phyloP scores from a whole-genome alignment of 495 filamentous ascomycete genomes.

The Friedmanniomyces endolithicus region DNA sequence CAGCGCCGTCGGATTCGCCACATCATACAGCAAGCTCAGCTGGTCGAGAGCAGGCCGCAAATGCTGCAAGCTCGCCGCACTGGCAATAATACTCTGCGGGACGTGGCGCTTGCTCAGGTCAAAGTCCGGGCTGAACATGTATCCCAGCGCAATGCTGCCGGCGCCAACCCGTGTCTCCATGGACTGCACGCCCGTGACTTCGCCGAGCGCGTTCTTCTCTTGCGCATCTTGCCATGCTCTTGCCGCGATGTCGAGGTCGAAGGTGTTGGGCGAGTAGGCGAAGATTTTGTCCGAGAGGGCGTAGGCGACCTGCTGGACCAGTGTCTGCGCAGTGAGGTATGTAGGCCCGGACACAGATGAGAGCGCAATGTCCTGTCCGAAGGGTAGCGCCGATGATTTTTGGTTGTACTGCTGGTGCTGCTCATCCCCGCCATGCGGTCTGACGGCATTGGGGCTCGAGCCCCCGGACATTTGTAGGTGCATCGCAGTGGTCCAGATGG shows the following conservation, averaged over 20 bases:
- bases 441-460: slow-evolving; percentile 7
- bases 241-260: slow-evolving; percentile 72
- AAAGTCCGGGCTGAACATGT: slow-evolving; percentile 93
- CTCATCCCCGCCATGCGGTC: background rate
- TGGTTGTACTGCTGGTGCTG: background rate
- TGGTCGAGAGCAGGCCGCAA: slow-evolving; percentile 81
- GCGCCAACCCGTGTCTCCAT: slow-evolving; percentile 85
- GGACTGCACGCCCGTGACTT: slow-evolving; percentile 59
- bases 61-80: slow-evolving; percentile 64
- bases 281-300: slow-evolving; percentile 90
- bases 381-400: slow-evolving; percentile 47
- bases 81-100: slow-evolving; percentile 78
- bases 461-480: slow-evolving; percentile 15
- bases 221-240: slow-evolving; percentile 55
- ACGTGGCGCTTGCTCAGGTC: slow-evolving; percentile 81
- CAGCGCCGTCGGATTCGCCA: slow-evolving; percentile 82
- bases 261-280: slow-evolving; percentile 86
- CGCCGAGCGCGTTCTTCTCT: slow-evolving; percentile 69
- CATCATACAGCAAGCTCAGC: slow-evolving; percentile 72
- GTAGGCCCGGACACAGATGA: slow-evolving; percentile 71
- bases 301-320: slow-evolving; percentile 94
- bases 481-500: slow-evolving; percentile 8
- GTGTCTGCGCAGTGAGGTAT: slow-evolving; percentile 78
- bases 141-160: slow-evolving; percentile 83
- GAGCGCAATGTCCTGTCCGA: slow-evolving; percentile 45